Base-by-base conservation (phyloP, 352 stramenopile species). In the Saprolegnia diclina region DNA sequence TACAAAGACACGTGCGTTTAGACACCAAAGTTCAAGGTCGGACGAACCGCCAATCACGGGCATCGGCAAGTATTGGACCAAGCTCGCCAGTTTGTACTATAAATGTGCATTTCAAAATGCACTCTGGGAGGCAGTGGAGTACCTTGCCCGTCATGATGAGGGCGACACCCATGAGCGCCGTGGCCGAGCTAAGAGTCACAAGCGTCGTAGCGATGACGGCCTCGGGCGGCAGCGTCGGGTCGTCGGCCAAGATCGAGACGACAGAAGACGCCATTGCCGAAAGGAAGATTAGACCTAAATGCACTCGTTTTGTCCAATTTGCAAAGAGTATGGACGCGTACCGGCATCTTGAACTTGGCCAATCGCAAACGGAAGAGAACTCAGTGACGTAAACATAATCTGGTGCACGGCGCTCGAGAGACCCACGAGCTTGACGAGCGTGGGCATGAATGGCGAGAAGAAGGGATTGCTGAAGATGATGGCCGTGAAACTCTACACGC, bases 261-360 rank as follows among this genome's bases (percentile, higher is more conserved):
- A 98, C 95, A 22, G 76, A 90, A 18, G 92, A 80, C 4, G 96
- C 89, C 80, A 99, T 99, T 53, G 79, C 83, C 37, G 81, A 90
- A 26, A 99, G 78, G 76, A 99, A 99, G 65, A 99, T 98, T 37
- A 99, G 84, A 11, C 91, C 64, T 71, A 48, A 1, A 38, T n/a
- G 66, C 10, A 46, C 14, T 22, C n/a, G 5, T 45, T 45, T 53
- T 48, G 6, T 18, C 66, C 21, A 21, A 14, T 13, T 1, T 53
- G 18, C 10, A 5, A 26, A 54, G 21, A 53, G 9, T 35, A 53
- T 32, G 6, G 19, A 1, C 13, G 19, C 42, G 46, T 48, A 72
- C 79, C 96, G 10, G 95, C 94, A 75, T 99, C 95, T 76, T 99
- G 96, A 0, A 98, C 96, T 74, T 97, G 94, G 26, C 91, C 96